Percentiles rank a stretch among this genome's conserved stretches.
phyloP scores from a whole-genome alignment of 768 basidiomycete genomes.

The Lentinus brumalis region DNA sequence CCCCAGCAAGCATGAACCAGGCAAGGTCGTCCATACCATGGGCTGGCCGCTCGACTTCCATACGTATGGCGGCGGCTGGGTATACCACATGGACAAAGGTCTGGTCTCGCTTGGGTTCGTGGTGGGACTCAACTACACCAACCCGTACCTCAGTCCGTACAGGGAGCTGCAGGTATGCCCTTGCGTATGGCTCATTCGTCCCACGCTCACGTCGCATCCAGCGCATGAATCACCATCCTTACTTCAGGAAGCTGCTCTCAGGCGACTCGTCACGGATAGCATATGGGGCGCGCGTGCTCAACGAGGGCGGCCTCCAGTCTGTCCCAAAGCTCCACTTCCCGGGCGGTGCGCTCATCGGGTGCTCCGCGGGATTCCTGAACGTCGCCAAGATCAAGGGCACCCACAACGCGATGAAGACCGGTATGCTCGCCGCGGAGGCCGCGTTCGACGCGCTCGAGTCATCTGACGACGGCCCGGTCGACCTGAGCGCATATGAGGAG shows the following conservation, averaged over 20 bases:
- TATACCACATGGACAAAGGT: conserved; percentile 94
- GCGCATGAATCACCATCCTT: conserved; percentile 97
- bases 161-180: conserved; percentile 82
- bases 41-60: conserved; percentile 87
- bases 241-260: conserved; percentile 79
- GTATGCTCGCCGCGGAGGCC: conserved; percentile 94
- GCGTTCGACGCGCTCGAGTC: conserved; percentile 62
- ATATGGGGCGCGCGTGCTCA: conserved; percentile 88
- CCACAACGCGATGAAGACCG: conserved; percentile 98
- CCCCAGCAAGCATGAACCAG: conserved; percentile 60
- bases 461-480: conserved; percentile 35
- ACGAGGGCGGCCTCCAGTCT: conserved; percentile 93
- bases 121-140: conserved; percentile 91
- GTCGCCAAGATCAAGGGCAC: conserved; percentile 98
- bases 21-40: conserved; percentile 89
- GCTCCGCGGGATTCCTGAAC: conserved; percentile 95
- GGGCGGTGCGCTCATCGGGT: conserved; percentile 92
- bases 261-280: conserved; percentile 76
- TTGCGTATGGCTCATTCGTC: neutral
- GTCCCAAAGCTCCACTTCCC: conserved; percentile 87
- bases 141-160: conserved; percentile 91
- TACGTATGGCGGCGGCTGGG: conserved; percentile 91
- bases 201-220: conserved; percentile 33
- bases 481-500: conserved; percentile 75
- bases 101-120: conserved; percentile 91